Evolutionary conservation across 345 rosid genomes (phyloP).

Genomic region (Trapa bicornis): DNA sequence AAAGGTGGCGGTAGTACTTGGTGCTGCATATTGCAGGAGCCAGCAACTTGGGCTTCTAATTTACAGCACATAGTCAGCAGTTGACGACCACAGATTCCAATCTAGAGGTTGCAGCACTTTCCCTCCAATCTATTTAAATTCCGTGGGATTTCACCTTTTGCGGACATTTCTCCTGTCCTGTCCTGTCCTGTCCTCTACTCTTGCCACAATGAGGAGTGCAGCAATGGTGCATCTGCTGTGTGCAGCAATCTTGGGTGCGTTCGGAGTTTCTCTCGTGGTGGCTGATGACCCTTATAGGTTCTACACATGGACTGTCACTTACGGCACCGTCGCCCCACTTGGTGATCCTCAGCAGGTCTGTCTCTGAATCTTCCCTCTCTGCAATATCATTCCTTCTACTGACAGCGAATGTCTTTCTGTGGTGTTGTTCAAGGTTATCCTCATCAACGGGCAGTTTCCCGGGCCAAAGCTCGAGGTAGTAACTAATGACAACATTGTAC

Average conservation of each 20-base stretch:
- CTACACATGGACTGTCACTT: constrained; percentile 84
- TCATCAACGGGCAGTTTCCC: constrained; percentile 94
- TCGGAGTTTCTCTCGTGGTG: constrained; percentile 32
- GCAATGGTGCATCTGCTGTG: constrained; percentile 17
- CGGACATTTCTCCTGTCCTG: neutral
- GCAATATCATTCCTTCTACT: neutral
- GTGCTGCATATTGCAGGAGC: no score
- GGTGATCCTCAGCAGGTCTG: constrained; percentile 84
- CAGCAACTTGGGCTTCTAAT: neutral
- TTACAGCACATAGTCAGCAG: neutral
- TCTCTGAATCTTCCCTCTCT: neutral
- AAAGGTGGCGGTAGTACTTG: no score
- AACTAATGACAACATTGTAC: constrained; percentile 81
- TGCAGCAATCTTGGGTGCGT: constrained; percentile 29
- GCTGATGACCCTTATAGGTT: constrained; percentile 74
- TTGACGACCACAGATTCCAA: neutral
- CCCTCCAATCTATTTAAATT: neutral
- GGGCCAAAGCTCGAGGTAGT: constrained; percentile 89
- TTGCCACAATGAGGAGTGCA: neutral
- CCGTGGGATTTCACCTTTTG: neutral
- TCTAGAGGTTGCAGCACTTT: neutral
- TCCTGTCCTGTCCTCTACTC: no score
- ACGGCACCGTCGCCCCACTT: constrained; percentile 66
- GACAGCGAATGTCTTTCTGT: neutral
- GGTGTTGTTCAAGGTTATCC: constrained; percentile 44